These are phyloP conservation scores for Endothia cerciana DNA, from an alignment of 2,329 filamentous ascomycete genomes.

Conservation along the genomic window DNA sequence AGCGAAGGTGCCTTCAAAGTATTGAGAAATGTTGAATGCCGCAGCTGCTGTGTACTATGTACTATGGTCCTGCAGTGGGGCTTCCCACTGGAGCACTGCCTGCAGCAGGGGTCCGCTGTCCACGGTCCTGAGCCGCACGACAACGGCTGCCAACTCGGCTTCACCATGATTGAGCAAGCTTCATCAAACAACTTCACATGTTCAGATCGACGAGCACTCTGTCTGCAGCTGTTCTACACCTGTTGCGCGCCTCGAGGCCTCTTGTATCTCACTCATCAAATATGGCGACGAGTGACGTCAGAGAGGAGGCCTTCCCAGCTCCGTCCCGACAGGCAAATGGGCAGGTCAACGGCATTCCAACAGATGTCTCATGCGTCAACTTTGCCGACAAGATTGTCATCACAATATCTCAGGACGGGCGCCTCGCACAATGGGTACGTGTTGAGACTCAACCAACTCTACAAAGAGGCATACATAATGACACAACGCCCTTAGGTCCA, in stretches of 20 bases:
- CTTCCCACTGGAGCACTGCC: too few species aligned
- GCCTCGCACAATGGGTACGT: slow-evolving; percentile 87
- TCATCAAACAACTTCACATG: background rate
- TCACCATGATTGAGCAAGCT: background rate
- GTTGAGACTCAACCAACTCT: slow-evolving; percentile 31
- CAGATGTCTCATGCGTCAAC: slow-evolving; percentile 71
- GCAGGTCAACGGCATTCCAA: slow-evolving; percentile 68
- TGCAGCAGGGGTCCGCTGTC: slow-evolving; percentile 3
- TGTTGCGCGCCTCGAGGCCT: too few species aligned
- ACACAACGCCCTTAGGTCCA: slow-evolving; percentile 62
- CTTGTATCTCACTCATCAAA: background rate
- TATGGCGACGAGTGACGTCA: slow-evolving; percentile 35
- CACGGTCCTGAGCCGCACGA: background rate
- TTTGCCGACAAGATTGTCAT: slow-evolving; percentile 92
- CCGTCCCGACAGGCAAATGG: slow-evolving; percentile 62
- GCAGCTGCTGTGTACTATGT: too few species aligned
- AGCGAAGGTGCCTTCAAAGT: background rate
- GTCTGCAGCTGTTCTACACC: background rate
- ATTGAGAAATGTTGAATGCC: background rate
- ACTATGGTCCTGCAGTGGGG: slow-evolving; percentile 2
- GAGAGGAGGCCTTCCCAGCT: slow-evolving; percentile 68
- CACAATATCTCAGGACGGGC: slow-evolving; percentile 83
- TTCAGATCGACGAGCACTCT: background rate
- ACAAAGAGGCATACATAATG: slow-evolving; percentile 14
- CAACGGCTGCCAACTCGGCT: background rate